Conservation (phyloP, 768 basidiomycete species). For the Erythrobasidium yunnanense region DNA sequence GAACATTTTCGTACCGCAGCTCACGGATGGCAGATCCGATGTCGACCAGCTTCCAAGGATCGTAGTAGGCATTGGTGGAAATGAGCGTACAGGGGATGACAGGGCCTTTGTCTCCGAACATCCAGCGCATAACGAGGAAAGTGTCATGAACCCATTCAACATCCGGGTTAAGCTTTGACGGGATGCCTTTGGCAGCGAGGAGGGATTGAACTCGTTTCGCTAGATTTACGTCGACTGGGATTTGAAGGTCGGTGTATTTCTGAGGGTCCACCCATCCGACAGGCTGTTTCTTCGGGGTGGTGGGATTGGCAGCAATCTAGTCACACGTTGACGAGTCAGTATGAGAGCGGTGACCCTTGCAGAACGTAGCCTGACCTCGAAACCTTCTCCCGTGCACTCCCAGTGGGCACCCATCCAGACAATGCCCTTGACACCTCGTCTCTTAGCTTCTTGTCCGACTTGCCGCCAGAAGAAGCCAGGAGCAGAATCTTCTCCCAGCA, state of each 20-base stretch:
- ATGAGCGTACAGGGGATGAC: conserved; percentile 23
- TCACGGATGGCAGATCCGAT: conserved; percentile 32
- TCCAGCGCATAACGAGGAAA: conserved; percentile 33
- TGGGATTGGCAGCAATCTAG: conserved; percentile 28
- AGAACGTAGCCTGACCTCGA: not conserved
- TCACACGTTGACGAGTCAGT: too few relatives aligned
- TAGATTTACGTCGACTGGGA: not conserved
- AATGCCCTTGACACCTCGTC: conserved; percentile 29
- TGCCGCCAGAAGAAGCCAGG: conserved; percentile 30
- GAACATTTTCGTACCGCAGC: conserved; percentile 26
- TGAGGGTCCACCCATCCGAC: conserved; percentile 32
- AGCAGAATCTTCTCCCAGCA: conserved; percentile 29
- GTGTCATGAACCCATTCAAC: conserved; percentile 30
- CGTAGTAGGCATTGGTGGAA: conserved; percentile 32
- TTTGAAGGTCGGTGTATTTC: conserved; percentile 30
- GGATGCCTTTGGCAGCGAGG: conserved; percentile 23
- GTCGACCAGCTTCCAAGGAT: conserved; percentile 30
- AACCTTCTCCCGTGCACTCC: conserved; percentile 27
- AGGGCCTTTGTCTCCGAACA: conserved; percentile 31
- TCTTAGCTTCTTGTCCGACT: conserved; percentile 28
- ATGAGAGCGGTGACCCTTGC: too few relatives aligned
- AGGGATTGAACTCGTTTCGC: not conserved
- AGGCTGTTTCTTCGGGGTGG: conserved; percentile 29
- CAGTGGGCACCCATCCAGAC: conserved; percentile 35
- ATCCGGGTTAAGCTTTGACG: conserved; percentile 27